Conservation (phyloP, 1,139 yeast genomes). For the Hansenula sp. region DNA sequence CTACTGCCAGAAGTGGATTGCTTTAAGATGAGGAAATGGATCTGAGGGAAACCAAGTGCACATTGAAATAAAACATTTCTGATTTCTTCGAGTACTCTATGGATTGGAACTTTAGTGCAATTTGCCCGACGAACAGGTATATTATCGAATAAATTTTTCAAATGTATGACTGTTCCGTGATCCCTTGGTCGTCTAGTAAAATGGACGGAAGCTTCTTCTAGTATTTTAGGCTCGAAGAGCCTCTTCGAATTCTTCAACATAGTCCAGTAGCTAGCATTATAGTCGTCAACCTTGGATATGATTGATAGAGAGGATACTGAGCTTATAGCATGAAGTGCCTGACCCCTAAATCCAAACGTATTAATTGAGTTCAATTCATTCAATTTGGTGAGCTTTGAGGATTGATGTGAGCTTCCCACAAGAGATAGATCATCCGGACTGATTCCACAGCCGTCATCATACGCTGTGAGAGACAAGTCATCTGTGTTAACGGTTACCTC, state of each 20-base stretch:
- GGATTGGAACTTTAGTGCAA: slow-evolving; percentile 25
- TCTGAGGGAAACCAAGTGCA: slow-evolving; percentile 27
- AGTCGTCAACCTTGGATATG: slow-evolving; percentile 30
- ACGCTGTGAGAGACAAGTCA: slow-evolving; percentile 37
- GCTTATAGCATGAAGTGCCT: slow-evolving; percentile 40
- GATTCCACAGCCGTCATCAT: slow-evolving; percentile 55
- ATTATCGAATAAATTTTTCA: slow-evolving; percentile 45
- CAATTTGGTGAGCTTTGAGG: slow-evolving; percentile 40
- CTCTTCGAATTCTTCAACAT: slow-evolving; percentile 7
- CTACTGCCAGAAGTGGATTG: slow-evolving; percentile 7
- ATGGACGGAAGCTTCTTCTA: slow-evolving; percentile 6
- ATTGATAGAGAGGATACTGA: slow-evolving; percentile 33
- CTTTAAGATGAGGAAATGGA: slow-evolving; percentile 24
- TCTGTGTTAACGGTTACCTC: slow-evolving; percentile 35
- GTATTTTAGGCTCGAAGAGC: slow-evolving; percentile 8
- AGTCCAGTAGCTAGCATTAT: slow-evolving; percentile 15
- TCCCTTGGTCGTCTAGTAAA: background rate
- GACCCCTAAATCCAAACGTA: slow-evolving; percentile 41
- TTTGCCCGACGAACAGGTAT: slow-evolving; percentile 67
- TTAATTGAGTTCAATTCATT: slow-evolving; percentile 25
- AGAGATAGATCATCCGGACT: slow-evolving; percentile 45
- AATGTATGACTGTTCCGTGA: slow-evolving; percentile 50
- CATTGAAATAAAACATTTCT: slow-evolving; percentile 33
- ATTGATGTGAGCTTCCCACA: slow-evolving; percentile 33
- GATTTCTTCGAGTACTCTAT: slow-evolving; percentile 26